phyloP scores from a whole-genome alignment of 768 basidiomycete species.

The Rhodotorula babjevae region DNA sequence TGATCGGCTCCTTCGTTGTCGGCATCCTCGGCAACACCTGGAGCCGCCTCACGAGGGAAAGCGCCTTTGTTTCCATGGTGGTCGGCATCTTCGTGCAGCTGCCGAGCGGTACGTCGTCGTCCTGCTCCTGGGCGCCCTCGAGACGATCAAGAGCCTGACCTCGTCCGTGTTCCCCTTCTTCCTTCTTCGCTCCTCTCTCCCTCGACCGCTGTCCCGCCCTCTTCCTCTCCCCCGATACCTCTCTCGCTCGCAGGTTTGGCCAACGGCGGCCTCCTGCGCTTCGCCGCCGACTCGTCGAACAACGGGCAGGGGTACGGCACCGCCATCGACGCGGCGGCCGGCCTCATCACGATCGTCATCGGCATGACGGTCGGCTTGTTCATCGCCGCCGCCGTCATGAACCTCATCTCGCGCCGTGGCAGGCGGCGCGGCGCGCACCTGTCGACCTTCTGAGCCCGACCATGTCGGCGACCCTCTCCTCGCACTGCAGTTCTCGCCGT shows the following conservation, averaged over 20 bases:
- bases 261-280: slow-evolving; percentile 70
- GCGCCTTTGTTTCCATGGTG: slow-evolving; percentile 71
- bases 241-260: slow-evolving; percentile 55
- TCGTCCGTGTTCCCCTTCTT: too few relatives aligned
- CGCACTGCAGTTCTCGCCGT: too few relatives aligned
- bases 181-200: too few relatives aligned
- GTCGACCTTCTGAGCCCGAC: slow-evolving; percentile 46
- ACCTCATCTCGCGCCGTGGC: slow-evolving; percentile 46
- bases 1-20: slow-evolving; percentile 74
- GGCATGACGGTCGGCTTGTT: slow-evolving; percentile 73
- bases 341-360: slow-evolving; percentile 68
- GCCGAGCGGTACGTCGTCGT: slow-evolving; percentile 46
- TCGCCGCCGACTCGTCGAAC: slow-evolving; percentile 53
- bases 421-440: slow-evolving; percentile 46
- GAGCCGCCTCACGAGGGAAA: slow-evolving; percentile 48
- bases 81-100: slow-evolving; percentile 68
- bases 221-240: too few relatives aligned
- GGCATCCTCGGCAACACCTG: slow-evolving; percentile 72
- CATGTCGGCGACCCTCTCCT: too few relatives aligned
- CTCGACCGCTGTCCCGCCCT: too few relatives aligned
- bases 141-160: too few relatives aligned
- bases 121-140: too few relatives aligned
- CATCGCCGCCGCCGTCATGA: slow-evolving; percentile 3
- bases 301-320: slow-evolving; percentile 56
- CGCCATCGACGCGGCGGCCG: slow-evolving; percentile 69